These are phyloP conservation scores for Plantago major DNA, from an alignment of 257 asterid species.

Conservation along the genomic window DNA sequence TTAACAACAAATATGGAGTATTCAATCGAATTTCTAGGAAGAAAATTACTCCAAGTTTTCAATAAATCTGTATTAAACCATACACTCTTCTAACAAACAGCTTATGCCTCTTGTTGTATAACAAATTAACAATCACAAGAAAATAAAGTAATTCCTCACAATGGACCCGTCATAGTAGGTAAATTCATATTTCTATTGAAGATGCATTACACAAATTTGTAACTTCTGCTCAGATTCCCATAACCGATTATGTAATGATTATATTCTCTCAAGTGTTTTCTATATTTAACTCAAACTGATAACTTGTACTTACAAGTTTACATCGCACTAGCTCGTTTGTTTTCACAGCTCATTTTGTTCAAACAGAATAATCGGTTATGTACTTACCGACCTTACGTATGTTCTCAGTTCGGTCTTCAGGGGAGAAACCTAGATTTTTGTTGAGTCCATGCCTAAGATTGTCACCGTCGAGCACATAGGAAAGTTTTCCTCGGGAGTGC, in stretches of 20 bases:
- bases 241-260: neutral
- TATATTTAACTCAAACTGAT: too few species aligned
- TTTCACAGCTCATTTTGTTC: too few species aligned
- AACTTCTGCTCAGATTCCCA: neutral
- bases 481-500: constrained; percentile 81
- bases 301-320: too few species aligned
- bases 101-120: neutral
- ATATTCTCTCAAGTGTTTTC: too few species aligned
- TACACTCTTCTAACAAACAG: constrained; percentile 2
- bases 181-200: too few species aligned
- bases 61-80: neutral
- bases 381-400: constrained; percentile 88
- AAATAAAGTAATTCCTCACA: constrained; percentile 2
- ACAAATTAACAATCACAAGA: neutral
- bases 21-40: neutral
- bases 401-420: constrained; percentile 88
- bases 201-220: too few species aligned
- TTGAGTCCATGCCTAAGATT: constrained; percentile 93
- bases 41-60: constrained; percentile 6
- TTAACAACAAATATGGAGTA: neutral
- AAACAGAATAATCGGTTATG: neutral
- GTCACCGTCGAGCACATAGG: constrained; percentile 93
- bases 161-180: too few species aligned
- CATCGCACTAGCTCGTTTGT: too few species aligned
- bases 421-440: constrained; percentile 79